Conservation (phyloP, 176 grass and related monocot genomes). For the Aegilops sharonensis region DNA sequence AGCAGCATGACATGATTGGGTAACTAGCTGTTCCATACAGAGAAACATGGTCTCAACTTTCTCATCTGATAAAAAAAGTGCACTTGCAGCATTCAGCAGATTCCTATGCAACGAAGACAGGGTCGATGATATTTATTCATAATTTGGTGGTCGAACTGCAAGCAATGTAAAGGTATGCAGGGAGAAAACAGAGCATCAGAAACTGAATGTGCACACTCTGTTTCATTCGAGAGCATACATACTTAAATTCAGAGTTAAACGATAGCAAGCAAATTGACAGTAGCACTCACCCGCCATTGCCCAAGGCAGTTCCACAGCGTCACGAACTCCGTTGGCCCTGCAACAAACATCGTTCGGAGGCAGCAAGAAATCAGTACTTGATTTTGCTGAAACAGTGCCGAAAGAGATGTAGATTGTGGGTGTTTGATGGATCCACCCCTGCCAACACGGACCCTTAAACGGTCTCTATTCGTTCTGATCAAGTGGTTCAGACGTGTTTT, state of each 20-base stretch:
- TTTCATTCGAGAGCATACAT: background rate
- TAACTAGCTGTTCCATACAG: background rate
- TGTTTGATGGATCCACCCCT: too few relatives aligned
- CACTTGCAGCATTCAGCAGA: too few relatives aligned
- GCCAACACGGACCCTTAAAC: too few relatives aligned
- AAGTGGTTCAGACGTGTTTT: too few relatives aligned
- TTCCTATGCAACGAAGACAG: background rate
- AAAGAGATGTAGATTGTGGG: too few relatives aligned
- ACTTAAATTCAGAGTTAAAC: background rate
- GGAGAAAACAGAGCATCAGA: background rate
- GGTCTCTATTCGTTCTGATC: too few relatives aligned
- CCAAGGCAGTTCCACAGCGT: constrained; percentile 78
- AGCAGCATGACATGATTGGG: background rate
- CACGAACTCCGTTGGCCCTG: constrained; percentile 79
- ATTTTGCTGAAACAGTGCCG: too few relatives aligned
- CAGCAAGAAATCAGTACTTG: too few relatives aligned
- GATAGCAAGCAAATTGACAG: background rate
- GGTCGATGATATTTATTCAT: background rate
- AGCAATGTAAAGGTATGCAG: background rate
- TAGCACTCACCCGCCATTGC: constrained; percentile 77
- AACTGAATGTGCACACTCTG: background rate
- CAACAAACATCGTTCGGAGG: background rate
- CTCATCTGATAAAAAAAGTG: background rate
- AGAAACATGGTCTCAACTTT: constrained; percentile 1
- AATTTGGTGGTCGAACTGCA: background rate